phyloP scores from a whole-genome alignment of 2,329 filamentous ascomycete genomes.

The Fusarium illudens region DNA sequence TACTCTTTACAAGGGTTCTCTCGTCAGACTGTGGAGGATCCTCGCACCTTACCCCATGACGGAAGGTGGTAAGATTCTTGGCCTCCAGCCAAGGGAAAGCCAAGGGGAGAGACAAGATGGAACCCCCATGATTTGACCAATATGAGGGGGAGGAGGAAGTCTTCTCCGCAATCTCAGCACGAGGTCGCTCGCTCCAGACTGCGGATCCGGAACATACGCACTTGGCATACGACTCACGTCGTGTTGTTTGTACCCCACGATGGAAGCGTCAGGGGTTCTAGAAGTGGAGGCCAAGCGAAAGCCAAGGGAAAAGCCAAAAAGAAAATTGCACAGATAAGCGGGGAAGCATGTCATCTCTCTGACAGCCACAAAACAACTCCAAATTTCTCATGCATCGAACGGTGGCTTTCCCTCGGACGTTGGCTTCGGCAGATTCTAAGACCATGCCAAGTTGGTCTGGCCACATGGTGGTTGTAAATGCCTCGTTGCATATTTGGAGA shows the following conservation, averaged over 20 bases:
- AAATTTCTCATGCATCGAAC: neutral
- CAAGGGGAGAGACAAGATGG: slow-evolving; percentile 6
- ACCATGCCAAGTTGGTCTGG: neutral
- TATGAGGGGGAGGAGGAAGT: neutral
- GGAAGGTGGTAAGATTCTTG: slow-evolving; percentile 26
- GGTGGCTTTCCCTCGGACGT: neutral
- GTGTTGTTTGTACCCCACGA: neutral
- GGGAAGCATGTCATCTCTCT: neutral
- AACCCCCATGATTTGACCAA: neutral
- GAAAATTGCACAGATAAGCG: neutral
- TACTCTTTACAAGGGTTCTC: slow-evolving; percentile 8
- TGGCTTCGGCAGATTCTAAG: neutral
- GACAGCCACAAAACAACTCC: neutral
- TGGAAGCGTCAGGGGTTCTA: neutral
- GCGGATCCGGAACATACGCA: neutral
- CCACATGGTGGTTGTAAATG: neutral
- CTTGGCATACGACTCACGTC: neutral
- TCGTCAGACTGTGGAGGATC: slow-evolving; percentile 21
- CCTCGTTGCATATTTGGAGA: neutral
- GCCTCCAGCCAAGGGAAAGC: slow-evolving; percentile 16
- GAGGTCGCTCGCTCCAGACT: neutral
- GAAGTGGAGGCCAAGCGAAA: neutral
- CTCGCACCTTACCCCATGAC: slow-evolving; percentile 8
- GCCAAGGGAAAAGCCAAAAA: neutral
- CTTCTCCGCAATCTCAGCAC: neutral